Evolutionary conservation across 768 basidiomycete species (phyloP).

Genomic region (Artomyces pyxidatus): DNA sequence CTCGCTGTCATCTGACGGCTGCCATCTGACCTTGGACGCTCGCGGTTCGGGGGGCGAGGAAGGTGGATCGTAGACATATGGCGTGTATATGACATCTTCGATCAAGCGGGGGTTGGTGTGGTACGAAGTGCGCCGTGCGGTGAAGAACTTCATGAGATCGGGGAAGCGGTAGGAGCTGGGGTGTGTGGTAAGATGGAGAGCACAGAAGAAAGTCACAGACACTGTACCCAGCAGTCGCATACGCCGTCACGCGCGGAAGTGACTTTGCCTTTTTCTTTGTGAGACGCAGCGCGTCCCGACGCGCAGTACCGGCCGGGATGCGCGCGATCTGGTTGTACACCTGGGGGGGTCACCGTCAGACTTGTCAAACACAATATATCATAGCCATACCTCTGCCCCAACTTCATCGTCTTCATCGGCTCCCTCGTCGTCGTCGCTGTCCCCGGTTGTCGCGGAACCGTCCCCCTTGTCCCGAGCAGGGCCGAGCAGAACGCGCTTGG

Average conservation of each 20-base stretch:
- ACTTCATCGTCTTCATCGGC: conserved; percentile 65
- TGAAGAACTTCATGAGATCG: conserved; percentile 84
- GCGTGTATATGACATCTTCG: conserved; percentile 91
- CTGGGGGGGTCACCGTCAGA: conserved; percentile 27
- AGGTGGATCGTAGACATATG: conserved; percentile 69
- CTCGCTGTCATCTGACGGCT: conserved; percentile 9
- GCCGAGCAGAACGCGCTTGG: conserved; percentile 15
- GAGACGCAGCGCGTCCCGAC: conserved; percentile 79
- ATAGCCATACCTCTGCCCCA: conserved; percentile 37
- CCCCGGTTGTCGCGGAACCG: conserved; percentile 22
- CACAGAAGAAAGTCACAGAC: not conserved
- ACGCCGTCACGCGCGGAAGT: conserved; percentile 90
- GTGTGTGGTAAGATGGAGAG: not conserved
- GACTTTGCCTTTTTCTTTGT: conserved; percentile 95
- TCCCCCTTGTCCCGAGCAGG: conserved; percentile 21
- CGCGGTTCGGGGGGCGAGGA: conserved; percentile 7
- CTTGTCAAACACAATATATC: not conserved
- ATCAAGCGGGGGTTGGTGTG: conserved; percentile 81
- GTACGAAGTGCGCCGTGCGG: conserved; percentile 74
- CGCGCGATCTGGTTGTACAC: conserved; percentile 92
- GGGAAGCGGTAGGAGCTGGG: conserved; percentile 80
- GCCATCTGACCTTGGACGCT: conserved; percentile 12
- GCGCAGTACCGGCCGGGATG: conserved; percentile 90
- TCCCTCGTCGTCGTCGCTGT: conserved; percentile 40
- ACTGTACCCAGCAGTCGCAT: conserved; percentile 81